A percentile compares a stretch with the other conserved stretches of the same genome.
These are phyloP conservation scores for Agrocybe pediades DNA, from an alignment of 768 basidiomycete genomes.

Conservation along the genomic window DNA sequence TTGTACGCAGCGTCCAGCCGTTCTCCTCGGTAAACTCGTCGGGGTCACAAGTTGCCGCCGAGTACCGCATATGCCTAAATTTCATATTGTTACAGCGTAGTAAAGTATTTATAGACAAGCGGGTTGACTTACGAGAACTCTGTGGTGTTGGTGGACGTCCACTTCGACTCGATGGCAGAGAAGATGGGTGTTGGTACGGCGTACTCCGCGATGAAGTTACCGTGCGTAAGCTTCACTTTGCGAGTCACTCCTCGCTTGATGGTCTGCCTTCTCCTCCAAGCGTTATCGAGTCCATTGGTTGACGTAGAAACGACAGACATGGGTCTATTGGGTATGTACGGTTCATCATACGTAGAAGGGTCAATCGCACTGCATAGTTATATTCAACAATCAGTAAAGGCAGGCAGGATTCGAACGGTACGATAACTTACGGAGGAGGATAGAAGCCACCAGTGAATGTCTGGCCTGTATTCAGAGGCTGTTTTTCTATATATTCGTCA, in stretches of 20 bases:
- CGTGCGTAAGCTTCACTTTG: conserved; percentile 90
- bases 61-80: conserved; percentile 87
- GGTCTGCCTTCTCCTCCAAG: conserved; percentile 79
- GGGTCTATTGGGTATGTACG: conserved; percentile 53
- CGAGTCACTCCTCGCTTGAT: conserved; percentile 93
- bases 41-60: conserved; percentile 88
- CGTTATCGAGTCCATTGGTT: conserved; percentile 58
- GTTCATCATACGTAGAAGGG: conserved; percentile 67
- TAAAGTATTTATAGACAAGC: background rate
- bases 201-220: conserved; percentile 92
- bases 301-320: conserved; percentile 53
- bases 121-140: conserved; percentile 81
- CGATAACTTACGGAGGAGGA: conserved; percentile 64
- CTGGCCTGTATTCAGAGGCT: conserved; percentile 66
- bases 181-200: conserved; percentile 82
- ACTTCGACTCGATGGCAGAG: conserved; percentile 82
- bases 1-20: conserved; percentile 85
- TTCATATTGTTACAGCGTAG: background rate
- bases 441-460: conserved; percentile 66
- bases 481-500: conserved; percentile 77
- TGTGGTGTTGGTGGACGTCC: conserved; percentile 68
- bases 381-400: conserved; percentile 5
- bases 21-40: conserved; percentile 81
- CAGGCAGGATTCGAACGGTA: conserved; percentile 1
- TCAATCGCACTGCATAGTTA: conserved; percentile 42